Conservation (phyloP, 352 stramenopile species). For the Globisporangium mamillatum region DNA sequence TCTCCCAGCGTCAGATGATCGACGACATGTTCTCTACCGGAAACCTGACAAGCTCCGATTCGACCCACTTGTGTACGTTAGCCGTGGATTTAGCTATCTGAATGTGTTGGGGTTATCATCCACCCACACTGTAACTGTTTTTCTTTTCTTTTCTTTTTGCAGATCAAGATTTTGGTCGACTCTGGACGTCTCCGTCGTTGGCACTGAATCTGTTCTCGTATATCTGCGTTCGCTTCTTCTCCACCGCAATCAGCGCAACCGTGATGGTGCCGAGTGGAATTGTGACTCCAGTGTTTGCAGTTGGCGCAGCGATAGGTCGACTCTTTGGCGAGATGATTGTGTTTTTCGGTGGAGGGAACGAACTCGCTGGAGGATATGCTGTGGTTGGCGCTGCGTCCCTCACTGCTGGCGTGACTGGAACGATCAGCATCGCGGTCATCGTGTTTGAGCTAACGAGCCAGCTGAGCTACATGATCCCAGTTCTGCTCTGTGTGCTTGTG, state of each 20-base stretch:
- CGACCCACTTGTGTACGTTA: slow-evolving; percentile 28
- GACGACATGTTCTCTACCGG: slow-evolving; percentile 85
- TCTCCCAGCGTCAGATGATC: slow-evolving; percentile 73
- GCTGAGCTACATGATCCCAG: slow-evolving; percentile 88
- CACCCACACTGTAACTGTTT: not conserved
- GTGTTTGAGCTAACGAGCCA: slow-evolving; percentile 88
- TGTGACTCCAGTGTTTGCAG: slow-evolving; percentile 90
- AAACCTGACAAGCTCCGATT: slow-evolving; percentile 40
- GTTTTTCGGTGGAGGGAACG: slow-evolving; percentile 42
- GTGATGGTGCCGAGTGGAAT: slow-evolving; percentile 89
- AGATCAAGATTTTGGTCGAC: slow-evolving; percentile 42
- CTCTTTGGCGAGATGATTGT: slow-evolving; percentile 88
- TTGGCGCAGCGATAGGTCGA: slow-evolving; percentile 84
- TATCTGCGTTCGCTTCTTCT: slow-evolving; percentile 72
- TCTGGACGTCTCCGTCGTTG: slow-evolving; percentile 63
- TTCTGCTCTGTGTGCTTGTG: slow-evolving; percentile 78
- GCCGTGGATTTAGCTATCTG: not conserved
- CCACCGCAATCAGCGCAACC: slow-evolving; percentile 70
- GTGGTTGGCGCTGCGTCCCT: slow-evolving; percentile 82
- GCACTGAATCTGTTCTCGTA: slow-evolving; percentile 68
- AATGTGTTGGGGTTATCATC: not conserved
- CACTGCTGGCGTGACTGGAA: slow-evolving; percentile 75
- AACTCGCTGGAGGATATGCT: slow-evolving; percentile 66
- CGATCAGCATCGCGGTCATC: slow-evolving; percentile 79
- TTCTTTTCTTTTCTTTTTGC: not conserved